A percentile compares a stretch with the other conserved stretches of the same genome.
These are phyloP conservation scores for Lathyrus oleraceus DNA, from an alignment of 306 rosid species.

Conservation along the genomic window DNA sequence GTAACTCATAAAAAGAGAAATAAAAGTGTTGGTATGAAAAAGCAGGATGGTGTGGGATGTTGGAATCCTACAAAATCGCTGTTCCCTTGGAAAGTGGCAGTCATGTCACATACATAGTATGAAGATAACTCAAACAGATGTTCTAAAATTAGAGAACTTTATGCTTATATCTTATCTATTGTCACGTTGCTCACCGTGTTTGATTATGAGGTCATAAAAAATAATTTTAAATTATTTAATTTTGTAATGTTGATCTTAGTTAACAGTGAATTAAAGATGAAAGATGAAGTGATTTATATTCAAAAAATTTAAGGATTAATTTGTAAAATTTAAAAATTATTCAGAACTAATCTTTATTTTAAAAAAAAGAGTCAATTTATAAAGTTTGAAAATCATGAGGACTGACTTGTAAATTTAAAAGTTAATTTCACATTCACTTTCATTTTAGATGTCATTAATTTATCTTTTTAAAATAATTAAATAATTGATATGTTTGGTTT, in stretches of 20 bases:
- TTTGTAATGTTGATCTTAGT: too few relatives aligned
- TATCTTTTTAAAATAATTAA: too few relatives aligned
- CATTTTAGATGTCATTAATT: too few relatives aligned
- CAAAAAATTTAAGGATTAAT: too few relatives aligned
- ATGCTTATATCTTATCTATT: not conserved
- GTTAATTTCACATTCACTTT: too few relatives aligned
- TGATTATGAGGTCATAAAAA: not conserved
- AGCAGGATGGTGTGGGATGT: constrained; percentile 53
- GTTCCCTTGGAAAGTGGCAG: constrained; percentile 51
- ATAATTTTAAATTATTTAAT: not conserved
- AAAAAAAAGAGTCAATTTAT: too few relatives aligned
- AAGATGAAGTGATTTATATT: not conserved
- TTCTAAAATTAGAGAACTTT: constrained; percentile 1
- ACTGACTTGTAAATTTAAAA: too few relatives aligned
- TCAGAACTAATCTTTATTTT: too few relatives aligned
- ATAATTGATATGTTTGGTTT: too few relatives aligned
- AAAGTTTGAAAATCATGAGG: too few relatives aligned
- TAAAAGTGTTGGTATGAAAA: not conserved
- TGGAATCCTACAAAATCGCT: constrained; percentile 45
- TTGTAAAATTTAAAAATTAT: too few relatives aligned
- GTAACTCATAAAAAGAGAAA: not conserved
- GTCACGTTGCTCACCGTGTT: not conserved
- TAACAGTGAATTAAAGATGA: not conserved
- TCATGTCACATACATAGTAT: constrained; percentile 34
- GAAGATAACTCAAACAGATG: constrained; percentile 34